Evolutionary conservation across 441 rosid species (phyloP).

Genomic region (Arabidopsis hybrid): DNA sequence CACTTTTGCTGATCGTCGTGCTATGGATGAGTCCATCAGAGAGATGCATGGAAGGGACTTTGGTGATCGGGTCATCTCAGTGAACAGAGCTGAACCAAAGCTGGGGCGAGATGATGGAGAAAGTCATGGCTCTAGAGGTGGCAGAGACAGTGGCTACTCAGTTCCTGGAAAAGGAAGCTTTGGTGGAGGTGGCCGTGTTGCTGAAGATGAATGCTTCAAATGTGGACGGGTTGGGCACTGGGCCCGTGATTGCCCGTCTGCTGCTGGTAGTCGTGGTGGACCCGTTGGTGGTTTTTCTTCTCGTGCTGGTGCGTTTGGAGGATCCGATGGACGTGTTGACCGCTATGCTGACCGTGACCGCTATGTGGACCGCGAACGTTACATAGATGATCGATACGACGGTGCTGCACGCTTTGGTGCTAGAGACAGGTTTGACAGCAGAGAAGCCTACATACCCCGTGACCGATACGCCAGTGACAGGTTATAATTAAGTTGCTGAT

Average conservation of each 20-base stretch:
- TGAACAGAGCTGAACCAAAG: constrained; percentile 97
- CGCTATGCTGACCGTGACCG: constrained; percentile 73
- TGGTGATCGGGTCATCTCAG: constrained; percentile 89
- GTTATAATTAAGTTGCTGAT: constrained; percentile 36
- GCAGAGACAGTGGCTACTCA: constrained; percentile 70
- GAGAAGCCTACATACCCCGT: constrained; percentile 74
- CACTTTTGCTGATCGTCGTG: constrained; percentile 90
- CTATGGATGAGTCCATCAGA: constrained; percentile 94
- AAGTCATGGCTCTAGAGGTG: constrained; percentile 82
- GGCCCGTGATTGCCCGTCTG: constrained; percentile 96
- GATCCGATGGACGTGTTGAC: constrained; percentile 70
- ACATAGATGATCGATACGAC: constrained; percentile 82
- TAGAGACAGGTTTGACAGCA: constrained; percentile 78
- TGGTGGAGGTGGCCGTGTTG: constrained; percentile 67
- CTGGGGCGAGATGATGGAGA: constrained; percentile 73
- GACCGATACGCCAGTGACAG: constrained; percentile 83
- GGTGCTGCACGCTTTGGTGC: constrained; percentile 77
- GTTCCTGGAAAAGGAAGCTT: constrained; percentile 42
- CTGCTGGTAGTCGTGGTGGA: constrained; percentile 81
- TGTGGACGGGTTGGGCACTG: constrained; percentile 95
- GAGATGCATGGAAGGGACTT: constrained; percentile 97
- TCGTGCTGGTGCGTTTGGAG: constrained; percentile 69
- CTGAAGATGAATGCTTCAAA: constrained; percentile 92
- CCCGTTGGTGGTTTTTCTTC: constrained; percentile 70
- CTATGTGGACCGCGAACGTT: constrained; percentile 79